Evolutionary conservation across 1,284 basidiomycete species (phyloP).

Genomic region (Leccinum angustisporum): DNA sequence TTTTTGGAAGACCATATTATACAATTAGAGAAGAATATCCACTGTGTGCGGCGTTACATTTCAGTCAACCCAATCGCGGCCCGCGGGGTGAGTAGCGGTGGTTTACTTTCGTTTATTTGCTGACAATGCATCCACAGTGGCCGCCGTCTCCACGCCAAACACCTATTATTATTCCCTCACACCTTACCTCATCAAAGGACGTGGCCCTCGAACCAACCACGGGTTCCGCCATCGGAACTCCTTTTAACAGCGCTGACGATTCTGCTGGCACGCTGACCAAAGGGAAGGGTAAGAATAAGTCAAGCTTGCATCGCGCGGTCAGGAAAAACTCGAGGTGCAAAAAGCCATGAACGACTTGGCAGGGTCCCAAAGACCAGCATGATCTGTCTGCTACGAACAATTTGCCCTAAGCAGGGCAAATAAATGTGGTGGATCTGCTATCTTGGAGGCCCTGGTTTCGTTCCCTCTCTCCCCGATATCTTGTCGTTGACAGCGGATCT

Average conservation of each 20-base stretch:
- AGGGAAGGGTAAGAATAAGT: slow-evolving; percentile 45
- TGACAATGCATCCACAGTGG: slow-evolving; percentile 49
- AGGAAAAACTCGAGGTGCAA: slow-evolving; percentile 70
- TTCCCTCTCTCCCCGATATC: too few species aligned
- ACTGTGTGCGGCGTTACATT: slow-evolving; percentile 47
- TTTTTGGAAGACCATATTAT: too few species aligned
- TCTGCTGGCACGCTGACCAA: slow-evolving; percentile 13
- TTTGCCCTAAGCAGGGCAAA: background rate
- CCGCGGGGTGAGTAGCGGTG: slow-evolving; percentile 45
- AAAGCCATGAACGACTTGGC: slow-evolving; percentile 65
- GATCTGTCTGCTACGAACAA: background rate
- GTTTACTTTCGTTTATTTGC: background rate
- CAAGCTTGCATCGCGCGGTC: slow-evolving; percentile 71
- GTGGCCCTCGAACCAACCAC: slow-evolving; percentile 14
- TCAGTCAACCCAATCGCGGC: slow-evolving; percentile 63
- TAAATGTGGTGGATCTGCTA: too few species aligned
- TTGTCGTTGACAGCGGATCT: too few species aligned
- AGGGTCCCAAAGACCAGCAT: slow-evolving; percentile 20
- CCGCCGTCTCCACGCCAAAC: slow-evolving; percentile 73
- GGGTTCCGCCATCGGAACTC: slow-evolving; percentile 4
- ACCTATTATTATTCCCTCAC: slow-evolving; percentile 69
- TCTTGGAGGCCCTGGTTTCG: too few species aligned
- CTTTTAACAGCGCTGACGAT: slow-evolving; percentile 13
- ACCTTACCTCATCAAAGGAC: slow-evolving; percentile 40
- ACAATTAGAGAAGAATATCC: too few species aligned